Conservation (phyloP, 495 filamentous ascomycete species). For the Daldinia grandis region DNA sequence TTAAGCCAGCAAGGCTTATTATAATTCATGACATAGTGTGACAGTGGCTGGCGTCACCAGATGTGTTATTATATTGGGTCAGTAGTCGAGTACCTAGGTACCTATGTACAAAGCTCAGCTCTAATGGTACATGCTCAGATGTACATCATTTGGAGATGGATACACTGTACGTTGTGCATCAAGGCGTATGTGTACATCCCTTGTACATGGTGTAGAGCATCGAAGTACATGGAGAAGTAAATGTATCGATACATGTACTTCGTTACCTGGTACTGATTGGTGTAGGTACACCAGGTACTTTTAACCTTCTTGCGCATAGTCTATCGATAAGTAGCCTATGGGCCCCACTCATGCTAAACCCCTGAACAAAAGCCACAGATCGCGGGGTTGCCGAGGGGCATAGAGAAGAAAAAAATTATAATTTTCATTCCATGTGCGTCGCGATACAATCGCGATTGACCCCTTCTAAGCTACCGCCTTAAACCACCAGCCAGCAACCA, state of each 20-base stretch:
- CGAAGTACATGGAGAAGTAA: not conserved
- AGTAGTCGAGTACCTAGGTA: no score
- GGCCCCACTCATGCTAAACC: not conserved
- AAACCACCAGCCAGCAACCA: no score
- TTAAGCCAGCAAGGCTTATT: no score
- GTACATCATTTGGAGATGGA: no score
- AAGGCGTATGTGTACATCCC: not conserved
- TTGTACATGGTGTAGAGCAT: not conserved
- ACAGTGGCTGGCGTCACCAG: no score
- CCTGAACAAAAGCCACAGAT: conserved; percentile 39
- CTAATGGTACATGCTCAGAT: no score
- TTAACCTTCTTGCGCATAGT: not conserved
- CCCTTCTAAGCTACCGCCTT: not conserved
- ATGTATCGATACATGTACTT: not conserved
- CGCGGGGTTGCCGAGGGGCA: conserved; percentile 42
- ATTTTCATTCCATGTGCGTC: not conserved
- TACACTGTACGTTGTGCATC: no score
- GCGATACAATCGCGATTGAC: not conserved
- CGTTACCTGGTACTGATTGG: no score
- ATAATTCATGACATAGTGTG: no score
- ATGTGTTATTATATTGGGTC: no score
- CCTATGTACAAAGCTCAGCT: no score
- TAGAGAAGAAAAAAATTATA: conserved; percentile 25
- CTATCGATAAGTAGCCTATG: not conserved
- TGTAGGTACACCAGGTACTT: not conserved